Base-by-base conservation (phyloP, 805 yeast species). In the Zygosaccharomyces gambellarensis region DNA sequence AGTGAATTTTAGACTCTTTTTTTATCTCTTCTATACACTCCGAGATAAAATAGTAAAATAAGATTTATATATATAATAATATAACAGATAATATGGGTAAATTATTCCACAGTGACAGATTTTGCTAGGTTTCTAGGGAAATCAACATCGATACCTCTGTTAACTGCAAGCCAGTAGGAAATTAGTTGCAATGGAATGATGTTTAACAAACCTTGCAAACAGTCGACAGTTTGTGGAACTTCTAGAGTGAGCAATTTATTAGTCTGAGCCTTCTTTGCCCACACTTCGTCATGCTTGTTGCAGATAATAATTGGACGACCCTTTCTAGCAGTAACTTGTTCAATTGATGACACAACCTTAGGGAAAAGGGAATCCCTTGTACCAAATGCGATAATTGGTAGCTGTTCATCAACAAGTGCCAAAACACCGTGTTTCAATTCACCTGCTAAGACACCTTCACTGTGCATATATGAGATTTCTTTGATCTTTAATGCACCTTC, bases 371-470 rank as follows among this genome's bases (percentile, higher is more conserved):
- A 87, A 72, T 94, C 99, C 66, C 95, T 82, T 5, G 99, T 92
- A 46, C 97, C 98, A 68, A 94, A 83, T 3, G 95, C 96, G 70
- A 94, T 85, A 59, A 94, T 88, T 52, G 99, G 99, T 66, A 94
- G 76, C 54, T 85, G 77, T 60, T 87, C 95, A 71, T 94, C 99
- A 52, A 94, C 97, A 52, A 94, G 78, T 6, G 99, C 99, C 63
- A 94, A 80, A 29, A 89, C 96, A 73, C 99, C 99, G 68, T 94
- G 99, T 71, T 94, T 94, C 72, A 94, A 82, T 73, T 94, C 99
- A 70, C 99, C 99, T 21, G 99, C 99, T 57, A 94, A 82, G 47
- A 94, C 96, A 76, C 99, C 99, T 75, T 94, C 99, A 19, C 97
- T 89, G 70, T 94, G 99, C 89, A 94, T 94, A 71, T 94, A 94